phyloP scores from a whole-genome alignment of 1,284 basidiomycete genomes.

The Fomitopsis palustris region DNA sequence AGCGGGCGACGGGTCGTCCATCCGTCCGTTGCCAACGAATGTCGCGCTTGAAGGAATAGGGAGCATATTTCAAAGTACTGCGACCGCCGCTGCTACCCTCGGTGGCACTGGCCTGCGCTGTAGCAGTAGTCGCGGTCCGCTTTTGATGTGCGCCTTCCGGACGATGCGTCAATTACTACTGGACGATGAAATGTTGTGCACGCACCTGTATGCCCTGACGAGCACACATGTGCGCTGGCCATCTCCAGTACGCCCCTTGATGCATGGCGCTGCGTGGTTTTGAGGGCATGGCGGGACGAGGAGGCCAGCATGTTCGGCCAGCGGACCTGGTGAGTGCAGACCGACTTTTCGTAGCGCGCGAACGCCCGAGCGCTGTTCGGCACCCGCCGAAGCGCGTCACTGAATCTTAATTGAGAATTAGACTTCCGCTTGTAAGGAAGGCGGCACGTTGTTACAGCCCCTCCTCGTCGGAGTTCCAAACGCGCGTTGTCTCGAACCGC shows the following conservation, averaged over 20 bases:
- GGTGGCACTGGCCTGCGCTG: conserved; percentile 9
- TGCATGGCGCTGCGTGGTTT: conserved; percentile 14
- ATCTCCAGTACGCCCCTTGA: conserved; percentile 5
- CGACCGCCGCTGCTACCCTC: neutral
- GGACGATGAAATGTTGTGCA: too few relatives aligned
- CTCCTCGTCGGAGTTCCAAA: neutral
- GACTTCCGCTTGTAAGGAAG: neutral
- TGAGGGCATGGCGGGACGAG: conserved; percentile 35
- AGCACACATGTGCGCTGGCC: neutral
- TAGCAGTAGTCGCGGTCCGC: conserved; percentile 16
- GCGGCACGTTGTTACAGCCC: neutral
- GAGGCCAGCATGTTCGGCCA: conserved; percentile 37
- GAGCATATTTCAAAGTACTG: neutral
- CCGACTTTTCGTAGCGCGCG: neutral
- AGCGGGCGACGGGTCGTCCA: conserved; percentile 13
- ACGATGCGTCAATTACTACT: neutral
- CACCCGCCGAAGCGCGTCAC: neutral
- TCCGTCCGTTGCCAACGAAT: conserved; percentile 5
- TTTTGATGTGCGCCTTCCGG: conserved; percentile 9
- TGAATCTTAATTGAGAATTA: neutral
- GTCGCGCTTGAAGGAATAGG: conserved; percentile 7
- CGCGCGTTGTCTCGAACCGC: conserved; percentile 7
- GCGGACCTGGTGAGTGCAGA: neutral
- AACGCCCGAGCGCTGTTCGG: neutral
- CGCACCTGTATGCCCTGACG: neutral